Base-by-base conservation (phyloP, 2,329 filamentous ascomycete genomes). In the Aspergillus chevalieri region DNA sequence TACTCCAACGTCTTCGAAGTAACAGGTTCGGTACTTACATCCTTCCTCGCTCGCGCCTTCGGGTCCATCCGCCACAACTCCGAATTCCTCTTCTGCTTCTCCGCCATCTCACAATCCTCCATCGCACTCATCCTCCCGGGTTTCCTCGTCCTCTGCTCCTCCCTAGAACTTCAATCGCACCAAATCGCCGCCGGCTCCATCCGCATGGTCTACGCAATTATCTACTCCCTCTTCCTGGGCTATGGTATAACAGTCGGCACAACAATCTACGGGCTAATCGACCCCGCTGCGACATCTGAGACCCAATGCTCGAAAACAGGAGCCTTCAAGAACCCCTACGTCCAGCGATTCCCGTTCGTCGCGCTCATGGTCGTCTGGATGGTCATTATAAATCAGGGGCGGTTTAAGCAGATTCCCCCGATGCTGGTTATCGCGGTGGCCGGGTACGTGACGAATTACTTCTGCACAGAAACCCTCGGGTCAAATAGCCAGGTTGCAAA, bases 311-410 rank as follows among this genome's bases (percentile, higher is more conserved):
- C 65, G 0, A 67, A 74, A 26, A 67, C 75, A 0, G 75, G 84
- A 49, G 68, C 69, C 2, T 74, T 77, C 6, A 70, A 75, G 30
- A 65, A 64, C 33, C 63, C 65, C 46, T 68, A 69, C 33, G 56
- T 65, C 0, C 80, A 77, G 53, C 79, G 78, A 50, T 89, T 91
- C 69, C 72, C 85, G 26, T 90, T 89, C 61, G 89, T 92, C 0
- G 80, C 86, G 0, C 66, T 79, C 89, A 91, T 65, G 82, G 57
- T 87, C 7, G 63, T 89, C 24, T 88, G 84, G 59, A 77, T 92
- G 36, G 85, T 85, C 52, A 77, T 91, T 60, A 85, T 92, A 65
- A 91, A 91, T 67, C 87, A 92, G 57, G 86, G 86, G 51, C 89
- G 89, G 68, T 88, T 81, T 80, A 85, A 81, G 59, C 87, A 92